Base-by-base conservation (phyloP, 768 basidiomycete genomes). In the Suillus bovinus region DNA sequence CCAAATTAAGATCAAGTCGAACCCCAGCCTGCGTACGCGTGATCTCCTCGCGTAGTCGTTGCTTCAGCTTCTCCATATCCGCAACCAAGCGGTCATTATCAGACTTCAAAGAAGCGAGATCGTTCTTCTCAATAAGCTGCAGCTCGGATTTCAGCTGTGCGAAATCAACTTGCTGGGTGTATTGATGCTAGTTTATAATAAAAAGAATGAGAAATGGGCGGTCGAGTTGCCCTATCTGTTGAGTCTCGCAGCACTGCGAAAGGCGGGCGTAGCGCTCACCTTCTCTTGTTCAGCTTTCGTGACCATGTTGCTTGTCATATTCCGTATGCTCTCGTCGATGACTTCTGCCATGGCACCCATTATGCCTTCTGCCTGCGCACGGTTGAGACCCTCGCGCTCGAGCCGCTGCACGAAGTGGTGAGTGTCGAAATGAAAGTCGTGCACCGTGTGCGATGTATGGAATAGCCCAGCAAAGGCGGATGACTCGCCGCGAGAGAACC, bases 341-440 rank as follows among this genome's bases (percentile, higher is more conserved):
- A 99, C 96, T 69, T 95, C 94, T 14, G 94, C 93, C 85, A 99
- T 91, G 9, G 96, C 93, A 52, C 88, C 83, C 95, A 99, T 97
- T 72, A 99, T 91, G 4, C 97, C 96, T 73, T 98, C 94, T 0
- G 96, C 95, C 77, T 98, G 96, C 24, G 87, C 86, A 20, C 93
- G 85, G 66, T 90, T 94, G 64, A 99, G 76, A 0, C 96, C 96
- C 71, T 97, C 91, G 62, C 86, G 82, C 75, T 95, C 92, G 60
- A 99, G 79, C 39, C 93, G 87, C 75, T 94, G 88, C 42, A 98
- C 94, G 71, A 97, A 96, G 65, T 92, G 90, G 71, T 96, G 93
- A 1, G 96, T 98, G 72, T 99, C 96, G 67, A 99, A 98, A 72
- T 96, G 94, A 71, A 91, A 93, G 73, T 84, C 79, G 44, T 70